phyloP scores from a whole-genome alignment of 768 basidiomycete species.

The Psilocybe cyanescens region DNA sequence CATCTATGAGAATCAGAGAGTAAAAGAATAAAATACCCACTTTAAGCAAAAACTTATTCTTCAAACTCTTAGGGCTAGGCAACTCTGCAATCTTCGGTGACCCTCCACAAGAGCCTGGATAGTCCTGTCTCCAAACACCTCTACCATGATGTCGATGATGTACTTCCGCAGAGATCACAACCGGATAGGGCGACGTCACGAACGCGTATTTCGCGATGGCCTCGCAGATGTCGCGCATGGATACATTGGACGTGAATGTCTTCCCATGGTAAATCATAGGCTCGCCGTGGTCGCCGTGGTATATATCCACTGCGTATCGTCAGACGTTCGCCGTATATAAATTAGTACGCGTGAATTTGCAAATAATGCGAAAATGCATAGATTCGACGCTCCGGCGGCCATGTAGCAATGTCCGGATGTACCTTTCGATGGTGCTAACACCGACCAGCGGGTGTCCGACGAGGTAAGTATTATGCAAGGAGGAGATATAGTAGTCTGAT shows the following conservation, averaged over 20 bases:
- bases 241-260: slow-evolving; percentile 83
- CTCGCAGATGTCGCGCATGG: slow-evolving; percentile 78
- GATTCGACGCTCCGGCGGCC: slow-evolving; percentile 94
- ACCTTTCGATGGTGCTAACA: slow-evolving; percentile 88
- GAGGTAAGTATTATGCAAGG: slow-evolving; percentile 93
- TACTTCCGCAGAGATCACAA: slow-evolving; percentile 92
- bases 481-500: slow-evolving; percentile 88
- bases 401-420: slow-evolving; percentile 88
- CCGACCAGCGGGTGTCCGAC: slow-evolving; percentile 88
- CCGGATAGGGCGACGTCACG: slow-evolving; percentile 85
- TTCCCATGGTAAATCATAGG: slow-evolving; percentile 91
- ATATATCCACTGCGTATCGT: slow-evolving; percentile 78
- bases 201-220: slow-evolving; percentile 92
- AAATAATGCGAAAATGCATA: slow-evolving; percentile 48
- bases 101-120: slow-evolving; percentile 46
- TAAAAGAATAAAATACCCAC: slow-evolving; percentile 36
- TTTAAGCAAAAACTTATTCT: slow-evolving; percentile 83
- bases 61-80: slow-evolving; percentile 87
- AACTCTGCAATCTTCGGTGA: slow-evolving; percentile 50
- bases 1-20: neutral
- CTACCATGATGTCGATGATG: slow-evolving; percentile 79
- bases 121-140: slow-evolving; percentile 46
- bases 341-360: neutral
- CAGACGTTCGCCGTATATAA: slow-evolving; percentile 2
- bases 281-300: slow-evolving; percentile 76